A percentile compares a stretch with the other conserved stretches of the same genome.
Conservation (phyloP, 2,329 filamentous ascomycete genomes). For the Lachnum nothofagi region DNA sequence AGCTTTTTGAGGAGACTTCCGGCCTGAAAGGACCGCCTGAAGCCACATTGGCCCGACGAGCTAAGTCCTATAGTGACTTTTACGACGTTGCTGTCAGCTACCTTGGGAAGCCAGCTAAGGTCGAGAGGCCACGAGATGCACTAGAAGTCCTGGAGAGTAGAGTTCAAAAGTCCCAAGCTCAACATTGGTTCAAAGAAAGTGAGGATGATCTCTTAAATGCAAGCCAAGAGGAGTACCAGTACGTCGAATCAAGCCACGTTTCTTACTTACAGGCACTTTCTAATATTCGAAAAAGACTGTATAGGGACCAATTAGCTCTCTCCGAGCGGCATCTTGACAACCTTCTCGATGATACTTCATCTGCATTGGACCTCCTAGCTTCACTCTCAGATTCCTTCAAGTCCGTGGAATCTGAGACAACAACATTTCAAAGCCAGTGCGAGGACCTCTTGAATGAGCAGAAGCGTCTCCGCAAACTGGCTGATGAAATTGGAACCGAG, state of each 20-base stretch:
- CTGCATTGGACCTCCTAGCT: constrained; percentile 69
- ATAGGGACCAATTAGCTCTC: constrained; percentile 73
- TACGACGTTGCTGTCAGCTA: constrained; percentile 58
- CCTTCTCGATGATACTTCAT: constrained; percentile 71
- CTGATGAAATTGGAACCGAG: constrained; percentile 80
- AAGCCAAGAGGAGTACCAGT: constrained; percentile 82
- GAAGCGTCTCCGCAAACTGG: constrained; percentile 69
- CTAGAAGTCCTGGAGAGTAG: constrained; percentile 34
- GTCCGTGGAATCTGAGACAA: constrained; percentile 81
- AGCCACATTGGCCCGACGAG: constrained; percentile 59
- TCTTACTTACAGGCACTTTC: neutral
- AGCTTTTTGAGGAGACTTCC: constrained; percentile 54
- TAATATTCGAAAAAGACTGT: constrained; percentile 49
- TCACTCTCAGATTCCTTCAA: constrained; percentile 81
- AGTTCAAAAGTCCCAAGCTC: constrained; percentile 49
- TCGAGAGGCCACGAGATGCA: constrained; percentile 16
- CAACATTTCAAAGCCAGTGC: constrained; percentile 88
- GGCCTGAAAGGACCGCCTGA: constrained; percentile 57
- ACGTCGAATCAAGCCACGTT: constrained; percentile 34
- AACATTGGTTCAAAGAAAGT: constrained; percentile 52
- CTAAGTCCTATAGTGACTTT: constrained; percentile 75
- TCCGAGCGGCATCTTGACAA: constrained; percentile 78
- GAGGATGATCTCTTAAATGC: constrained; percentile 69
- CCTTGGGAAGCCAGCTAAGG: constrained; percentile 46
- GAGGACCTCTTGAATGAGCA: constrained; percentile 82